Base-by-base conservation (phyloP, 2,329 filamentous ascomycete genomes). In the Pseudogymnoascus sp. region DNA sequence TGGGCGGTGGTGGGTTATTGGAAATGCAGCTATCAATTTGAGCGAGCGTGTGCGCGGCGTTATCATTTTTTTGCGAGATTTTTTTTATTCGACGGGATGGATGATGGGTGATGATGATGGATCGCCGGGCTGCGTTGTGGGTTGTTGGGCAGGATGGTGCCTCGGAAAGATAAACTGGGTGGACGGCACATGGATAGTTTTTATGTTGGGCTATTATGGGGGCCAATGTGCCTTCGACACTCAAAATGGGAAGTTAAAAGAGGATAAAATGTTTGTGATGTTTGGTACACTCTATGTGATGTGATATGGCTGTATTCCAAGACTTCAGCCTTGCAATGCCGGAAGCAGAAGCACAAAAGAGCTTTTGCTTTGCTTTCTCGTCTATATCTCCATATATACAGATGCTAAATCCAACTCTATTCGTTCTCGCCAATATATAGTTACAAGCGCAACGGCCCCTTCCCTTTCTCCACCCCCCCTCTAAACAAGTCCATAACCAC, bases 401-500 rank as follows among this genome's bases (percentile, higher is more conserved):
- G 38, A 19, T 19, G 19, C 38, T 41, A 41, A 12, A 5, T 36
- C 12, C 9, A 36, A 36, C n/a, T 38, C n/a, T 38, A 38, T 38
- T 11, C 11, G 19, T 19, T 19, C 12, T 9, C 16, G 25, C 41
- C 11, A 45, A 25, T 45, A 45, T 45, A 28, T 12, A 49, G 4
- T 11, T 52, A 52, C 33, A 59, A 36, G 11, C 36, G 55, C 19
- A 59, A 39, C 5, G 38, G 19, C 2, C 55, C 55, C 5, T 25
- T 59, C 19, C 36, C 55, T 23, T 59, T 59, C 55, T 59, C 19
- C 14, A 59, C 33, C 7, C 85, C 89, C 0, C 90, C 90, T 64
- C 90, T 77, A 66, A 92, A 90, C 71, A 90, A 76, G 64, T 92
- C 87, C 28, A 78, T 78, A 30, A 94, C 84, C 0, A 94, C 81